Evolutionary conservation across 2,329 filamentous ascomycete genomes (phyloP).

Genomic region (Botrytis aclada): DNA sequence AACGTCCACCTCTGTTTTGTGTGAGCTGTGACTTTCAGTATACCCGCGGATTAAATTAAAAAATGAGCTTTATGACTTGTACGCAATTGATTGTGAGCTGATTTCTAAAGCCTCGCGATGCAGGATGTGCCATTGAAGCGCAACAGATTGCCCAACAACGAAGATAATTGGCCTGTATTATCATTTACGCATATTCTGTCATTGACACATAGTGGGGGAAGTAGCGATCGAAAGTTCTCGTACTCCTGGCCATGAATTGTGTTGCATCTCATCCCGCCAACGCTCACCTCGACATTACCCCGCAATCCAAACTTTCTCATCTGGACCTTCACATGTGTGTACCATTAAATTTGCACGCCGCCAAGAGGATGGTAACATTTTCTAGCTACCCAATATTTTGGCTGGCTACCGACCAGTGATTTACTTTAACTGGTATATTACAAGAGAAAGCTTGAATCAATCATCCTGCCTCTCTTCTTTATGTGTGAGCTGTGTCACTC

Average conservation of each 20-base stretch:
- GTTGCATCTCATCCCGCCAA: too few relatives aligned
- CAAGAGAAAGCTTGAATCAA: background rate
- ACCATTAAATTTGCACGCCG: background rate
- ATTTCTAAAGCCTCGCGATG: background rate
- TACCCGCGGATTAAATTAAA: background rate
- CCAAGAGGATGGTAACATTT: too few relatives aligned
- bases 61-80: background rate
- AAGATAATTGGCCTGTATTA: background rate
- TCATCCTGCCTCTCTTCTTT: background rate
- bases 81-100: background rate
- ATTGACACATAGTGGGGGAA: background rate
- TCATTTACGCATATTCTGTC: background rate
- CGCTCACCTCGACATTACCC: background rate
- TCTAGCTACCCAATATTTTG: background rate
- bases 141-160: too few relatives aligned
- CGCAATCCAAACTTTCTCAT: background rate
- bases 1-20: background rate
- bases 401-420: background rate
- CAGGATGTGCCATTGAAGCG: background rate
- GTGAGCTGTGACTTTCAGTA: background rate
- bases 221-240: background rate
- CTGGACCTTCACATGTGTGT: too few relatives aligned
- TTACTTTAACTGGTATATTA: background rate
- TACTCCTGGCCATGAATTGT: background rate
- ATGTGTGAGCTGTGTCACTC: background rate